These are phyloP conservation scores for Penicillium canescens DNA, from an alignment of 495 filamentous ascomycete species.

Conservation along the genomic window DNA sequence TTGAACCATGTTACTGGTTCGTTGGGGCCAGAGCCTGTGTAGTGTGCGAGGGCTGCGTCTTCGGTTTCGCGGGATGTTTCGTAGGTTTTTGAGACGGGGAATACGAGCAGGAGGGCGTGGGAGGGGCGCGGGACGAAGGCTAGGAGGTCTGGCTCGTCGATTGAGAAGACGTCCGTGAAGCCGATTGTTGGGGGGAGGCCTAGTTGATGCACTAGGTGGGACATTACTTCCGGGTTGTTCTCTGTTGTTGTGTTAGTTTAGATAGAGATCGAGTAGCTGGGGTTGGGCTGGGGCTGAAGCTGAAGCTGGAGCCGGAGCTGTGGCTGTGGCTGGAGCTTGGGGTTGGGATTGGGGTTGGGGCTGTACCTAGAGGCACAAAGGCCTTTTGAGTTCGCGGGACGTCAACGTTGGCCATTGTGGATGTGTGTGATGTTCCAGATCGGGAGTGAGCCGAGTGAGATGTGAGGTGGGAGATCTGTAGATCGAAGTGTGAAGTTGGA, in stretches of 20 bases:
- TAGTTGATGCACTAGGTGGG: constrained; percentile 69
- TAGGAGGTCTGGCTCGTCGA: constrained; percentile 76
- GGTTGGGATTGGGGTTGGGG: not conserved
- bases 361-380: constrained; percentile 50
- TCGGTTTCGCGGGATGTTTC: constrained; percentile 64
- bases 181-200: constrained; percentile 65
- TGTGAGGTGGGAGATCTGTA: too few species aligned
- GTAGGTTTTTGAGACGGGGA: constrained; percentile 73
- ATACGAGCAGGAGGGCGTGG: constrained; percentile 80
- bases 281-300: too few species aligned
- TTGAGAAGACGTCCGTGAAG: constrained; percentile 83
- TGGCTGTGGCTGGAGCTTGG: too few species aligned
- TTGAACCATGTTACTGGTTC: constrained; percentile 84
- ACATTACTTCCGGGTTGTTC: constrained; percentile 82
- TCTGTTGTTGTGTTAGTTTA: constrained; percentile 35
- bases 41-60: constrained; percentile 55
- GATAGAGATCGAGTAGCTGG: not conserved
- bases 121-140: constrained; percentile 81
- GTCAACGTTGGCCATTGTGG: constrained; percentile 39
- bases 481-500: not conserved
- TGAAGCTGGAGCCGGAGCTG: too few species aligned
- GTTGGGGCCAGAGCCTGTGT: constrained; percentile 47
- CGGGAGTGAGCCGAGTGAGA: too few species aligned
- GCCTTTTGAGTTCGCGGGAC: constrained; percentile 43
- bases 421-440: not conserved